These are phyloP conservation scores for Penstemon barbatus DNA, from an alignment of 257 asterid genomes.

Conservation along the genomic window DNA sequence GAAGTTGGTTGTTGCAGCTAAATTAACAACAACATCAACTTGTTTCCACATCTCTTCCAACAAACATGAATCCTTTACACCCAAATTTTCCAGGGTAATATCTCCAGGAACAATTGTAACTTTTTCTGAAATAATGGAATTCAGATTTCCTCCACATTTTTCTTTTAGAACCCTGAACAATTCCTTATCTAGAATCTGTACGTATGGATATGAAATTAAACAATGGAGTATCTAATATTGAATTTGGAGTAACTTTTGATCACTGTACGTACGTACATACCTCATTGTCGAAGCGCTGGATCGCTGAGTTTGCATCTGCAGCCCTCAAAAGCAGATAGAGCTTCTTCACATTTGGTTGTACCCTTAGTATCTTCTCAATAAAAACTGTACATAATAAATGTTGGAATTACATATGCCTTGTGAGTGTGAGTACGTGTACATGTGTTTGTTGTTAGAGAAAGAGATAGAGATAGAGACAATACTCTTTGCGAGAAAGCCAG, in stretches of 20 bases:
- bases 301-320: slow-evolving; percentile 58
- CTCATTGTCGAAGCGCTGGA: slow-evolving; percentile 64
- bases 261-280: too few relatives aligned
- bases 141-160: slow-evolving; percentile 45
- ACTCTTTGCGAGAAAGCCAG: slow-evolving; percentile 93
- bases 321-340: slow-evolving; percentile 88
- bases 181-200: slow-evolving; percentile 61
- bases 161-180: slow-evolving; percentile 72
- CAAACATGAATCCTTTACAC: slow-evolving; percentile 51
- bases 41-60: slow-evolving; percentile 65
- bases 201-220: too few relatives aligned
- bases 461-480: slow-evolving; percentile 27
- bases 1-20: slow-evolving; percentile 91
- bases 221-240: too few relatives aligned
- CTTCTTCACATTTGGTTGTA: slow-evolving; percentile 82
- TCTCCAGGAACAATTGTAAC: slow-evolving; percentile 71
- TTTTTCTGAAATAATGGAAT: slow-evolving; percentile 44
- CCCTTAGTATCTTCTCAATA: slow-evolving; percentile 75
- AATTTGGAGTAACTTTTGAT: too few relatives aligned
- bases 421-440: background rate
- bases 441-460: background rate
- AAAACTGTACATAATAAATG: slow-evolving; percentile 59
- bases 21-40: slow-evolving; percentile 76
- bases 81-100: slow-evolving; percentile 69
- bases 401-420: background rate